Evolutionary conservation across 805 yeast genomes (phyloP).

Genomic region (Saturnispora mendoncae): DNA sequence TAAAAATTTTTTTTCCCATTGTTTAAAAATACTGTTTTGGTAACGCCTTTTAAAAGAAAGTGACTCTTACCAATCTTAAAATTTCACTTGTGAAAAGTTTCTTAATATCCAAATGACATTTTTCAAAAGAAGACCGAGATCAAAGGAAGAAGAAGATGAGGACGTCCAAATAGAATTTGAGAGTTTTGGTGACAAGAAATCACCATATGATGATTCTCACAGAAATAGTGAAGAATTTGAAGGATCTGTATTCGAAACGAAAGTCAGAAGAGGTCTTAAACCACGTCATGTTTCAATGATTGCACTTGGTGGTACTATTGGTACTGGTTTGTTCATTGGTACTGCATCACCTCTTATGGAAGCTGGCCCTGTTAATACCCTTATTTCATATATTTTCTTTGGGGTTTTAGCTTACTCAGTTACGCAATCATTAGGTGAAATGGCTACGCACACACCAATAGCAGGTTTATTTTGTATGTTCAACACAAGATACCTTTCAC

Average conservation of each 20-base stretch:
- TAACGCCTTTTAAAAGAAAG: no score
- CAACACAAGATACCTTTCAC: slow-evolving; percentile 58
- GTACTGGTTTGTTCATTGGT: slow-evolving; percentile 68
- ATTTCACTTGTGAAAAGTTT: no score
- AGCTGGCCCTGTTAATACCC: slow-evolving; percentile 62
- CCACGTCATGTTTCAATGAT: slow-evolving; percentile 65
- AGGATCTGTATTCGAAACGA: slow-evolving; percentile 11
- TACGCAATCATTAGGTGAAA: slow-evolving; percentile 65
- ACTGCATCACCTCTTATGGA: slow-evolving; percentile 42
- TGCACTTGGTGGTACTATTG: slow-evolving; percentile 72
- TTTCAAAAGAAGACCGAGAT: no score
- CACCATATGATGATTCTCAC: not conserved
- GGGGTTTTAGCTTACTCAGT: slow-evolving; percentile 55
- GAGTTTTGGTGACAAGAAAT: slow-evolving; percentile 5
- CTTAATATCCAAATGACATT: no score
- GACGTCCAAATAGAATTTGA: not conserved
- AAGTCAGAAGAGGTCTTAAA: slow-evolving; percentile 42
- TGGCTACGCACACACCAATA: slow-evolving; percentile 69
- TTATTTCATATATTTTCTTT: slow-evolving; percentile 56
- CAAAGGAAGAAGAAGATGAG: not conserved
- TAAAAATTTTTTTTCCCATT: not conserved
- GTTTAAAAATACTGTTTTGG: no score
- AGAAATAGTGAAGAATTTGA: slow-evolving; percentile 4
- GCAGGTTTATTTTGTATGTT: slow-evolving; percentile 61
- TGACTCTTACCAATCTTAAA: no score